Percentiles rank a stretch among this genome's conserved stretches.
These are phyloP conservation scores for Salix udensis DNA, from an alignment of 345 rosid species.

Conservation along the genomic window DNA sequence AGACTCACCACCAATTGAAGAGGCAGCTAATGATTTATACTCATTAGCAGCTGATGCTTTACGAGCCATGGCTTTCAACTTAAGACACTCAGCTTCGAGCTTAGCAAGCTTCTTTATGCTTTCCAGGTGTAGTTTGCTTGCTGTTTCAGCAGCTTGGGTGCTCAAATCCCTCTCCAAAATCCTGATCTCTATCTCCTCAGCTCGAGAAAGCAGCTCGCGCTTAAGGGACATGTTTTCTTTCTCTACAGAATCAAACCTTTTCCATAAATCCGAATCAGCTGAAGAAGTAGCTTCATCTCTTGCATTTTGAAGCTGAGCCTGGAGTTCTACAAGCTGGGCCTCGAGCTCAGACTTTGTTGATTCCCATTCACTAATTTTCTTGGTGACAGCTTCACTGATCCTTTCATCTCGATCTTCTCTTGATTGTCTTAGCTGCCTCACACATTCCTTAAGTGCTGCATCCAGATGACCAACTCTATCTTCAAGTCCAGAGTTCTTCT, in stretches of 20 bases:
- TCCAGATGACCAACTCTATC: constrained; percentile 79
- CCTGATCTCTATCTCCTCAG: constrained; percentile 74
- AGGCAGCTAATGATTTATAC: constrained; percentile 42
- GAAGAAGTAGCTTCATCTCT: constrained; percentile 17
- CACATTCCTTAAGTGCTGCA: constrained; percentile 92
- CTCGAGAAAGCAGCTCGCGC: constrained; percentile 51
- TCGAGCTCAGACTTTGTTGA: constrained; percentile 47
- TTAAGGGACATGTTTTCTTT: constrained; percentile 58
- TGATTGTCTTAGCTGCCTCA: constrained; percentile 82
- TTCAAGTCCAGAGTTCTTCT: constrained; percentile 51
- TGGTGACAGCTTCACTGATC: constrained; percentile 50
- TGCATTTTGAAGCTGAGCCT: constrained; percentile 32
- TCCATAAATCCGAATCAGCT: constrained; percentile 31
- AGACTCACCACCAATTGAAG: constrained; percentile 53
- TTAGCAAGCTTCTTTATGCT: constrained; percentile 83
- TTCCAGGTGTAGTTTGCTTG: constrained; percentile 82
- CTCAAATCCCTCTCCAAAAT: constrained; percentile 81
- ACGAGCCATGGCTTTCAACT: constrained; percentile 43
- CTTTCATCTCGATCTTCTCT: constrained; percentile 75
- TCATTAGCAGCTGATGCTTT: constrained; percentile 40
- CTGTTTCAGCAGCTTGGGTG: constrained; percentile 79
- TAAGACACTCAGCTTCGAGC: constrained; percentile 90
- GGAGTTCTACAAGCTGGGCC: constrained; percentile 47
- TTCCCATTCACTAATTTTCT: constrained; percentile 50
- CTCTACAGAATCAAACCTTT: constrained; percentile 53